Evolutionary conservation across 129 eudicot species (phyloP).

Genomic region (Kitagawia praeruptora): DNA sequence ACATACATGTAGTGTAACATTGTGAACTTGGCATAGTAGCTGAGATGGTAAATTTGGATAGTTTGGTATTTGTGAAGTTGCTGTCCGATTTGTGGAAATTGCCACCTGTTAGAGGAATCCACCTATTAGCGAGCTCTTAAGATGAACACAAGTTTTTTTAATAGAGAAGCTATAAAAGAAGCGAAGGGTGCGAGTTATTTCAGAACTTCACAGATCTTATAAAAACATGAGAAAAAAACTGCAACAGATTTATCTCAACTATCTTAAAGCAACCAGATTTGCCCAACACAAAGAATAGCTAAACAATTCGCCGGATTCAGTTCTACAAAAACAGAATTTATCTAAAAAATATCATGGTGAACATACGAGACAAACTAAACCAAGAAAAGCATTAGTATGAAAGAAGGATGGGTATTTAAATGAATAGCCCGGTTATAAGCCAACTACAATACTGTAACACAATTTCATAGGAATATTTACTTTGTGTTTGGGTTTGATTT

Average conservation of each 20-base stretch:
- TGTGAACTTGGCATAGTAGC: slow-evolving; percentile 93
- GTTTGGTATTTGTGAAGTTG: slow-evolving; percentile 91
- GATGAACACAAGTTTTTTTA: neutral
- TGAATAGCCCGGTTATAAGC: too few relatives aligned
- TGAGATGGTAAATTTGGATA: slow-evolving; percentile 95
- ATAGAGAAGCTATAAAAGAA: neutral
- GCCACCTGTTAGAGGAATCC: slow-evolving; percentile 61
- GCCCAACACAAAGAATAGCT: neutral
- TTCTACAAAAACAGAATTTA: neutral
- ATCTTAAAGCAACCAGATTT: neutral
- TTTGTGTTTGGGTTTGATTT: neutral
- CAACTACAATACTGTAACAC: neutral
- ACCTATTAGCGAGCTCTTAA: slow-evolving; percentile 2
- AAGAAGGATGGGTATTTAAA: neutral
- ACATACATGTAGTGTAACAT: slow-evolving; percentile 87
- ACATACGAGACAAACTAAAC: neutral
- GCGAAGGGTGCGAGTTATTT: neutral
- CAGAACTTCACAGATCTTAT: neutral
- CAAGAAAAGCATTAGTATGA: neutral
- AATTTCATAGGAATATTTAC: too few relatives aligned
- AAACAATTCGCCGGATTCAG: neutral
- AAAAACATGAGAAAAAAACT: neutral
- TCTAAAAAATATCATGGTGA: neutral
- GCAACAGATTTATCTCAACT: neutral
- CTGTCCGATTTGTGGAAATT: slow-evolving; percentile 80